These are phyloP conservation scores for Starmera stellimalicola DNA, from an alignment of 1,139 yeast species.

Conservation along the genomic window DNA sequence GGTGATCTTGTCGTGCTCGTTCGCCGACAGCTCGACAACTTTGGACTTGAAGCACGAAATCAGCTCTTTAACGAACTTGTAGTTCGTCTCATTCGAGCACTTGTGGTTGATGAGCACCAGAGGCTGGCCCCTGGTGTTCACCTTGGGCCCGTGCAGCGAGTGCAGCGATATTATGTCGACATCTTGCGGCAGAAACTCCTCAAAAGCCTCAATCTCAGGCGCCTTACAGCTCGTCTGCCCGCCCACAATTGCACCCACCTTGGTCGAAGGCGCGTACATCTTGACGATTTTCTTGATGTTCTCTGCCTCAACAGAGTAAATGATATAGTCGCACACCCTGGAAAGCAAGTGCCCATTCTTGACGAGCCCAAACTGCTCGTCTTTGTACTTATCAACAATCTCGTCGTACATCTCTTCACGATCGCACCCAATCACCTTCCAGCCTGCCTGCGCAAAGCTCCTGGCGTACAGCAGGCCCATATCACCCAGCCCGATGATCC, in stretches of 20 bases:
- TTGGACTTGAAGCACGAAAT: conserved; percentile 71
- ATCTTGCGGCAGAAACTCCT: conserved; percentile 61
- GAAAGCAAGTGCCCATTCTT: conserved; percentile 79
- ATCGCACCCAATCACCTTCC: conserved; percentile 90
- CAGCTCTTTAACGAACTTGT: conserved; percentile 51
- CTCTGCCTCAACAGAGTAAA: conserved; percentile 89
- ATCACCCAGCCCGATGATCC: conserved; percentile 93
- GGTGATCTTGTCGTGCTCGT: conserved; percentile 86
- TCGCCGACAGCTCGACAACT: conserved; percentile 67
- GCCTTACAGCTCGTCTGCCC: conserved; percentile 96
- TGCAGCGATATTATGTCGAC: conserved; percentile 80
- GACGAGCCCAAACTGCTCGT: conserved; percentile 44
- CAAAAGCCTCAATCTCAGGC: conserved; percentile 86
- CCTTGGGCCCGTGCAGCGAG: conserved; percentile 91
- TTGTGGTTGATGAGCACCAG: conserved; percentile 76
- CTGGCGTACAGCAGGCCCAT: conserved; percentile 89
- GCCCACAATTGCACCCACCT: conserved; percentile 86
- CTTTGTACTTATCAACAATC: conserved; percentile 31
- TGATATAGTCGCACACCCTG: conserved; percentile 67
- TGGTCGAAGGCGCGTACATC: conserved; percentile 78
- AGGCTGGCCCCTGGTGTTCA: conserved; percentile 86
- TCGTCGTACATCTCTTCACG: conserved; percentile 54
- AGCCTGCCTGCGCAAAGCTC: conserved; percentile 71
- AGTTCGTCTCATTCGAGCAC: conserved; percentile 40
- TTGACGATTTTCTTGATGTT: conserved; percentile 63